These are phyloP conservation scores for Alternaria longipes DNA, from an alignment of 2,329 filamentous ascomycete genomes.

Conservation along the genomic window DNA sequence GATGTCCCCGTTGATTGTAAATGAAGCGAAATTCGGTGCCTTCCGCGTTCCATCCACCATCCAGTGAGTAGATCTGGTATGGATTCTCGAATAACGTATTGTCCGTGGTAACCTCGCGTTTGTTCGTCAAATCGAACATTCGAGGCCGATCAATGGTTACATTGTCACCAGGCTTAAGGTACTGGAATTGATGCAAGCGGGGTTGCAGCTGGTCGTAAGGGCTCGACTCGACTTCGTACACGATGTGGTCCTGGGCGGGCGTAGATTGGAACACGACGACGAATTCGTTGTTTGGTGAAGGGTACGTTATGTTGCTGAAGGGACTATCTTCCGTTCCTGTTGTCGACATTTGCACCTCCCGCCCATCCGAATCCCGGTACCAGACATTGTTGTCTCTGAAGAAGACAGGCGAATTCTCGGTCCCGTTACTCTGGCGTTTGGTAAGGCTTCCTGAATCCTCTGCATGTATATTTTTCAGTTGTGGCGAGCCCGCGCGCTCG, in stretches of 20 bases:
- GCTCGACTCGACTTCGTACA: constrained; percentile 33
- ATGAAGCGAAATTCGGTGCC: constrained; percentile 36
- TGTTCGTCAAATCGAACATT: constrained; percentile 29
- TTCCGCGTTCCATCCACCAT: constrained; percentile 30
- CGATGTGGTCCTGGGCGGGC: constrained; percentile 25
- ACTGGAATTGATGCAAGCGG: constrained; percentile 27
- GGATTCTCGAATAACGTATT: constrained; percentile 31
- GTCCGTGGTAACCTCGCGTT: constrained; percentile 29
- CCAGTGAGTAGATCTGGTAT: constrained; percentile 13
- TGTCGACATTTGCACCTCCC: constrained; percentile 30
- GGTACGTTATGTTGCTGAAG: constrained; percentile 27
- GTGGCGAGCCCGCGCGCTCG: not conserved
- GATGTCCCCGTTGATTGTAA: constrained; percentile 37
- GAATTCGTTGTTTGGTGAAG: constrained; percentile 30
- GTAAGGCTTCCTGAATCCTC: not conserved
- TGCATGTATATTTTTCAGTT: not conserved
- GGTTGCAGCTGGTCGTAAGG: constrained; percentile 31
- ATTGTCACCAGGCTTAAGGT: constrained; percentile 33
- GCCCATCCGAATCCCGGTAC: constrained; percentile 24
- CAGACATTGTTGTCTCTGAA: constrained; percentile 36
- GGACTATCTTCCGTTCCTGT: constrained; percentile 29
- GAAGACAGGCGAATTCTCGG: constrained; percentile 19
- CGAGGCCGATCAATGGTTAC: constrained; percentile 29
- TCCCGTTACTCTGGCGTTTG: constrained; percentile 25
- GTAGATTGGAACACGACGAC: constrained; percentile 30